Conservation (phyloP, 2,329 filamentous ascomycete species). For the Fusarium dlaminii region DNA sequence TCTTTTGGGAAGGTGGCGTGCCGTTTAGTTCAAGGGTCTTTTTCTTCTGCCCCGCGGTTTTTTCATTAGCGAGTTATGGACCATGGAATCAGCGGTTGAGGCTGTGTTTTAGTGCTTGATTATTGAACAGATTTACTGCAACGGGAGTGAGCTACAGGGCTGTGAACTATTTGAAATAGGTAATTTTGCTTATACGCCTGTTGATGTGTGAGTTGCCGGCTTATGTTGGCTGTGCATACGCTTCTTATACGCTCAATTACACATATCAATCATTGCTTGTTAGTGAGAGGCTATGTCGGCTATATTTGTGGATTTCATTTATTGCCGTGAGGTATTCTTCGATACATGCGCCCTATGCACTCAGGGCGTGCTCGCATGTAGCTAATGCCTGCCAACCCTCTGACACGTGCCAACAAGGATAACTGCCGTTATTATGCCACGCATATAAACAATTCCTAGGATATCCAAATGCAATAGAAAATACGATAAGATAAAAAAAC, state of each 20-base stretch:
- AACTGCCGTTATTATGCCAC: not conserved
- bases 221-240: not conserved
- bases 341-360: not conserved
- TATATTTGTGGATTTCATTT: not conserved
- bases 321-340: not conserved
- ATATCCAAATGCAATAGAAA: not conserved
- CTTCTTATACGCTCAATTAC: not conserved
- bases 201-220: not conserved
- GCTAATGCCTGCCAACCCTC: not conserved
- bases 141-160: not conserved
- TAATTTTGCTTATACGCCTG: not conserved
- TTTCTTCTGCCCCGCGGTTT: slow-evolving; percentile 11
- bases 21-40: slow-evolving; percentile 6
- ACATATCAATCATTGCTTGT: not conserved
- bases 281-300: not conserved
- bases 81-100: not conserved
- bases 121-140: not conserved
- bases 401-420: slow-evolving; percentile 2
- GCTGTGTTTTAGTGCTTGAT: not conserved
- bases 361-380: not conserved
- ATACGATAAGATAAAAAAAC: not conserved
- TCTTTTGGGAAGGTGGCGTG: slow-evolving; percentile 27
- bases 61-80: not conserved
- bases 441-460: not conserved
- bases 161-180: not conserved